Evolutionary conservation across 768 basidiomycete genomes (phyloP), one percentile per base, ranked within the genome.

Genomic region (Butyriboletus loyo): DNA sequence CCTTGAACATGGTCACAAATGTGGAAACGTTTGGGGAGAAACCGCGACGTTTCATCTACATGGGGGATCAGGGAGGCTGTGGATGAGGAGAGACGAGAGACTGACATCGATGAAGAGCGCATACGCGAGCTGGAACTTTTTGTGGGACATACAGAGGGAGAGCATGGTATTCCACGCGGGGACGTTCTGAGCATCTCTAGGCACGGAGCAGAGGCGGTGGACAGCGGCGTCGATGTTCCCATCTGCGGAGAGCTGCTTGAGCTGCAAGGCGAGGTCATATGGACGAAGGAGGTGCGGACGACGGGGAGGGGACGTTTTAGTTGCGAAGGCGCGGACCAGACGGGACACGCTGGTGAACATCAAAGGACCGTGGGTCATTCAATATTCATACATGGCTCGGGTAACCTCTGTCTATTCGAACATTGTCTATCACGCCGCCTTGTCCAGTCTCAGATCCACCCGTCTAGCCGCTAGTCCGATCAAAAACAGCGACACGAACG

Each of bases 31-130:
- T 84, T 24, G 92, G 89, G 41, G 76, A 76, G 63, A 90, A 85
- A 1, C 88, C 87, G 39, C 92, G 81, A 31, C 89, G 80, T 69
- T 90, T 92, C 89, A 93, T 90, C 91, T 93, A 54, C 11, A 28
- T 14, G 46, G 54, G 22, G 36, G 36, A 27, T 54, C 34, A 58
- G 25, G 28, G 32, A 42, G 47, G 46, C 47, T 28, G 4, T 10
- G n/a, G 32, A 65, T 74, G 48, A 30, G 15, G 21, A 8, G 32
- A 31, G 15, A n/a, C 8, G 13, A 34, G 11, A 55, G 24, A 36
- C 78, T 63, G 53, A 92, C 91, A 54, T 93, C 89, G 39, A 73
- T 71, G 66, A 80, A 92, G 30, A 92, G 71, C n/a, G 76, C 66
- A 56, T 84, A 87, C 0, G 80, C 81, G 30, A 87, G 68, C 34